Percentiles rank a stretch among this genome's conserved stretches.
Conservation (phyloP, 2,329 filamentous ascomycete genomes). For the Neurospora sp. region DNA sequence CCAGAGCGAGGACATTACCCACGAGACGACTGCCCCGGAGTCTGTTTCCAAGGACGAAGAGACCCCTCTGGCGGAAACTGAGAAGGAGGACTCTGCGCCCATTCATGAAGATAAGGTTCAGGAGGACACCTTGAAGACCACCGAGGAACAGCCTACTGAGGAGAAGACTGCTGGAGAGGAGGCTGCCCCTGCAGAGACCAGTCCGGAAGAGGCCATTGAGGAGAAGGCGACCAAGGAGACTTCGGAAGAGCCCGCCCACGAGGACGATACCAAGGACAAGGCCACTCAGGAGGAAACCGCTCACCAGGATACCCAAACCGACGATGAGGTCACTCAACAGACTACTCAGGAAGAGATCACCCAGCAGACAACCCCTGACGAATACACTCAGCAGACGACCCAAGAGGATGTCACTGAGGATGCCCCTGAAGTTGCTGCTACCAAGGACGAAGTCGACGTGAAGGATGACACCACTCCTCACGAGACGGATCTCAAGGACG, state of each 20-base stretch:
- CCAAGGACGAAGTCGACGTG: not conserved
- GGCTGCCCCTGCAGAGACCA: not conserved
- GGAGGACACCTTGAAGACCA: not conserved
- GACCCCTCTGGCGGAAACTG: not conserved
- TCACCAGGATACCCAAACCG: not conserved
- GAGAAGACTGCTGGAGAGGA: not conserved
- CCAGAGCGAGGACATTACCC: not conserved
- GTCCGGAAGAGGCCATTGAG: not conserved
- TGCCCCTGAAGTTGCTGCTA: not conserved
- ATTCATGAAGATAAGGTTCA: not conserved
- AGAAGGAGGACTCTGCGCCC: not conserved
- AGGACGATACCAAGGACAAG: not conserved
- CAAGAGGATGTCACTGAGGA: not conserved
- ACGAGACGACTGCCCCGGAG: not conserved
- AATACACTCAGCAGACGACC: not conserved
- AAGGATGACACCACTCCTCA: not conserved
- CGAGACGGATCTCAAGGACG: not conserved
- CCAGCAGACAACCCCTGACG: not conserved
- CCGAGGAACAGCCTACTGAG: not conserved
- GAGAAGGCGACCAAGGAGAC: not conserved
- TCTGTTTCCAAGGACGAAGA: not conserved
- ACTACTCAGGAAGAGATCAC: not conserved
- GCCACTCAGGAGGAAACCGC: not conserved
- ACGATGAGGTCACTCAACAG: not conserved
- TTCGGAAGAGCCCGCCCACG: not conserved